These are phyloP conservation scores for Phytophthora nicotianae DNA, from an alignment of 352 stramenopile species.

Conservation along the genomic window DNA sequence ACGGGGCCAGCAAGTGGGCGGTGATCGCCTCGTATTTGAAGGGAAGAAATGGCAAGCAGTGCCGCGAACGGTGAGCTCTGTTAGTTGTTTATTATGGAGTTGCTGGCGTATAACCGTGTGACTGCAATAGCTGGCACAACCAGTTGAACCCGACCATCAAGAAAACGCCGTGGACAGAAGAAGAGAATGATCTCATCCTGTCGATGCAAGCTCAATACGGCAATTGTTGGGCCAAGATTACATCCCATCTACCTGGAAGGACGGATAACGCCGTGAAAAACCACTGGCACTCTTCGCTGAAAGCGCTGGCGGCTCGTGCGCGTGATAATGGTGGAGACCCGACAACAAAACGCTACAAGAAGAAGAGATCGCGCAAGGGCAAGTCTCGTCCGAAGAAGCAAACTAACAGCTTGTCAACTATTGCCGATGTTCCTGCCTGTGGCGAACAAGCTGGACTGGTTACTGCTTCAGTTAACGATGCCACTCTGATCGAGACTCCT, in stretches of 20 bases:
- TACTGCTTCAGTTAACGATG: neutral
- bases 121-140: conserved; percentile 79
- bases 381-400: conserved; percentile 5
- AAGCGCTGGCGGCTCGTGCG: conserved; percentile 49
- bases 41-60: conserved; percentile 89
- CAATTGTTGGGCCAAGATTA: conserved; percentile 98
- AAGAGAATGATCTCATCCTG: conserved; percentile 90
- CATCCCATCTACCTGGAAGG: conserved; percentile 93
- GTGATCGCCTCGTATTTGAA: conserved; percentile 86
- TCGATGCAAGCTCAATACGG: conserved; percentile 86
- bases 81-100: neutral
- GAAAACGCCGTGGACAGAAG: conserved; percentile 72
- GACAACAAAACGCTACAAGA: conserved; percentile 16
- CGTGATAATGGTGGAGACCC: neutral
- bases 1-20: conserved; percentile 75
- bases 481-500: neutral
- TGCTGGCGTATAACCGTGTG: neutral
- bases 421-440: conserved; percentile 5
- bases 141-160: conserved; percentile 83
- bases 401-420: neutral
- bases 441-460: neutral
- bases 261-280: conserved; percentile 99
- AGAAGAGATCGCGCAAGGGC: conserved; percentile 24
- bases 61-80: conserved; percentile 64
- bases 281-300: conserved; percentile 92